phyloP scores from a whole-genome alignment of 306 rosid species.

The Vicia sativa region DNA sequence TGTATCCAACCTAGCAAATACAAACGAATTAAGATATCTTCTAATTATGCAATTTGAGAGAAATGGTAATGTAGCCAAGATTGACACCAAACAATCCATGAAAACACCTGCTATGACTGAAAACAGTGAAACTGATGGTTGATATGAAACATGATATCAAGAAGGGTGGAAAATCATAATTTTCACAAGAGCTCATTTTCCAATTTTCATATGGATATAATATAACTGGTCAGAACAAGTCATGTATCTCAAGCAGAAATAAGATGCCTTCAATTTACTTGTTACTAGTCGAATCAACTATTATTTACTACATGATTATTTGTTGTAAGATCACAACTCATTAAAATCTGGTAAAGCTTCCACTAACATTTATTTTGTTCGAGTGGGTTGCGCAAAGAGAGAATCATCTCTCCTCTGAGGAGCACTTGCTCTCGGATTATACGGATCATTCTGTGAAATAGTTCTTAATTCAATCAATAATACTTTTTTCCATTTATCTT shows the following conservation, averaged over 20 bases:
- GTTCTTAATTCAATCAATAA: no score
- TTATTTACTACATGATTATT: background rate
- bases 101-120: constrained; percentile 12
- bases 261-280: background rate
- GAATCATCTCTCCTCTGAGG: no score
- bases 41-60: constrained; percentile 15
- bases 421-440: no score
- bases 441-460: no score
- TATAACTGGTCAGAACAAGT: background rate
- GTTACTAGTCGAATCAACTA: background rate
- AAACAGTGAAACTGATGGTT: constrained; percentile 18
- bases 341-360: no score
- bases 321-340: no score
- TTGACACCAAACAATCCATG: constrained; percentile 17
- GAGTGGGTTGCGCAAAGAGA: no score
- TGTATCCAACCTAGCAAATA: constrained; percentile 89
- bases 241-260: background rate
- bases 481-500: no score
- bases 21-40: constrained; percentile 36
- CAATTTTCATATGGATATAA: background rate
- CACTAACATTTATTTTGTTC: no score
- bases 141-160: constrained; percentile 12
- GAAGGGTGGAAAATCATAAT: constrained; percentile 9
- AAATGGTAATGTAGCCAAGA: constrained; percentile 7
- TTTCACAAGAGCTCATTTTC: background rate